Base-by-base conservation (phyloP, 148 eudicot species). In the Vaccinium myrtillus region DNA sequence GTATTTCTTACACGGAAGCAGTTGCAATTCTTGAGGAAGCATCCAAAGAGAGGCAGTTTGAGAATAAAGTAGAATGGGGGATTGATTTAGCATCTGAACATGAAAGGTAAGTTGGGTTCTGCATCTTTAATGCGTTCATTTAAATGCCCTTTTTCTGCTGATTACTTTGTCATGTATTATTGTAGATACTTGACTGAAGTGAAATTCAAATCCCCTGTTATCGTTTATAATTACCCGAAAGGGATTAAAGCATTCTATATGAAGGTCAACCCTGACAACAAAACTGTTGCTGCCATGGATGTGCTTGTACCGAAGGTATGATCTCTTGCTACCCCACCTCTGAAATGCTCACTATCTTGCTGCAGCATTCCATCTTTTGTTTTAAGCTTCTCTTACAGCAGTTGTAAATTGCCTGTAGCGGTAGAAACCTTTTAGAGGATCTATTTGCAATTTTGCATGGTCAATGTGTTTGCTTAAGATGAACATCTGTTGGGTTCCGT, bases 251-350 rank as follows among this genome's bases (percentile, higher is more conserved):
- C 98, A 23, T 97, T 97, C 87, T 97, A 95, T 87, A 97, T 97
- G 99, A 95, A 93, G 92, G 91, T 94, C 84, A 97, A 97, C 61
- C 92, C 92, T 75, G 99, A 97, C 87, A 90, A 92, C 23, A 95
- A 93, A 87, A 97, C 99, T 11, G 99, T 97, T 81, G 98, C 99
- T 90, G 98, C 98, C 23, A 97, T 97, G 99, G 99, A 97, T 92
- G 98, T 97, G 81, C 98, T 97, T 81, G 98, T 97, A 30, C 99
- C 99, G 3, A 97, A 95, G 99, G 99, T 95, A 82, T 23, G 81
- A 16, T 59, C 49, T 70, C 79, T 32, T 25, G 77, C 80, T 65
- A 36, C 32, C 23, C 23, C 50, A 13, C 32, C 25, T 75, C 16
- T 59, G 27, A 74, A 75, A 48, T 69, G 77, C 50, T 32, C 78